Evolutionary conservation across 176 grass and related monocot species (phyloP).

Genomic region (Triticum aestivum): IWGSC_CS_RefSeq_v2.1 NC_057812.1:206180862-206181361

Average conservation of each 20-base stretch:
- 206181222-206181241: neutral
- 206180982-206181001: too few species aligned
- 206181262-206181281: neutral
- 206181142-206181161: neutral
- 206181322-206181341: neutral
- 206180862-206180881: too few species aligned
- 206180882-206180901: too few species aligned
- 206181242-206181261: neutral
- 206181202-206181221: neutral
- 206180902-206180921: too few species aligned
- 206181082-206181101: neutral
- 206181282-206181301: neutral
- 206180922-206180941: too few species aligned
- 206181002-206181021: too few species aligned
- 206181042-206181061: too few species aligned
- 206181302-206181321: neutral
- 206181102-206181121: neutral
- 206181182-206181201: neutral
- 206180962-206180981: too few species aligned
- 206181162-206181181: neutral
- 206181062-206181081: neutral
- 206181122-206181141: too few species aligned
- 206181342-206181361: neutral
- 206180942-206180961: too few species aligned
- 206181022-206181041: too few species aligned